Base-by-base conservation (phyloP, 441 rosid genomes). In the Melastoma candidum region DNA sequence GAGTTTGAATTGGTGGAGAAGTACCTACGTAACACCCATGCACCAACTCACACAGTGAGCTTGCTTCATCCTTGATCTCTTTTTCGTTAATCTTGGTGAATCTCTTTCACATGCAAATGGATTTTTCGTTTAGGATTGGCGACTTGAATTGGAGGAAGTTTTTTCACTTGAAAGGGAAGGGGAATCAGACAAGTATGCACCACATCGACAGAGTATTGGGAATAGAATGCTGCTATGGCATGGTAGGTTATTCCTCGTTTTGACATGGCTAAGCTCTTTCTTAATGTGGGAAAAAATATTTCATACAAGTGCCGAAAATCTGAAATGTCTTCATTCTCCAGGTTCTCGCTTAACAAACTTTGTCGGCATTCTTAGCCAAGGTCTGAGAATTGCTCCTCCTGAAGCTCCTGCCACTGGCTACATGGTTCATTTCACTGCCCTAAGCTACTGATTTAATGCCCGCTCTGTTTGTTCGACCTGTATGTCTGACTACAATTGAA, bases 341-440 rank as follows among this genome's bases (percentile, higher is more conserved):
- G 97, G 96, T 73, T 94, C 99, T 66, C 82, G 94, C 58, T 75
- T 94, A 62, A 83, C 97, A 11, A 89, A 94, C 75, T 94, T 83
- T 72, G 95, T 94, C 32, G 99, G 99, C 62, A 94, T 94, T 73
- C 86, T 94, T 65, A 89, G 84, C 75, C 96, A 89, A 80, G 99
- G 96, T 44, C 82, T 94, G 57, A 80, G 99, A 78, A 89, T 94
- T 67, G 99, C 96, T 51, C 99, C 96, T 59, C 96, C 96, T 10
- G 99, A 94, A 83, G 97, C 96, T 70, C 97, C 99, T 44, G 87
- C 95, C 47, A 87, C 99, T 59, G 96, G 99, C 54, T 94, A 89
- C 76, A 94, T 94, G 97, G 97, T 94, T 66, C 67, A 2, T 76
- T 65, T 64, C 64, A 58, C 70, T 63, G 43, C 9, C 9, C 43